phyloP scores from a whole-genome alignment of 78 protist species.

The Polysphondylium violaceum region DNA sequence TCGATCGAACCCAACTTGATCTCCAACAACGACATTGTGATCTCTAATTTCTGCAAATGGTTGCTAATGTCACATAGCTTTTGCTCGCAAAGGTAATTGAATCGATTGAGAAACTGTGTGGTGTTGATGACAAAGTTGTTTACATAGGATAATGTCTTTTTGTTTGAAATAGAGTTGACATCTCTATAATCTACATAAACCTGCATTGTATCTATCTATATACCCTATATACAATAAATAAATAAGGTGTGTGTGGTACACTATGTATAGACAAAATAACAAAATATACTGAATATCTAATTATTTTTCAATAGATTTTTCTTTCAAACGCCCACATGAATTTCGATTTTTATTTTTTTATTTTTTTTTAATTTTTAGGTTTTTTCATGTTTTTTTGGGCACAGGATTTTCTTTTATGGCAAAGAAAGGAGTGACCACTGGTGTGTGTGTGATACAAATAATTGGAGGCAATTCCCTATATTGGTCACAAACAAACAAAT shows the following conservation, averaged over 20 bases:
- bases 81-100: slow-evolving; percentile 75
- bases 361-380: too few species aligned
- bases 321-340: background rate
- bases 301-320: background rate
- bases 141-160: slow-evolving; percentile 75
- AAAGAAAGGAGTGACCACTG: too few species aligned
- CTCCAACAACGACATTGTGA: slow-evolving; percentile 75
- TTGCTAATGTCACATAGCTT: slow-evolving; percentile 62
- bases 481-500: too few species aligned
- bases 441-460: too few species aligned
- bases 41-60: slow-evolving; percentile 53
- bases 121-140: slow-evolving; percentile 81
- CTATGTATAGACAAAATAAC: background rate
- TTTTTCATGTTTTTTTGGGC: too few species aligned
- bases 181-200: slow-evolving; percentile 73
- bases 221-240: background rate
- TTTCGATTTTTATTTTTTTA: too few species aligned
- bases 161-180: slow-evolving; percentile 41
- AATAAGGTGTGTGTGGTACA: background rate
- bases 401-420: too few species aligned
- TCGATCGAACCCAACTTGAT: slow-evolving; percentile 73
- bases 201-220: slow-evolving; percentile 25
- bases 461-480: too few species aligned
- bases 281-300: background rate
- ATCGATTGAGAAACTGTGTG: slow-evolving; percentile 79